phyloP scores from a whole-genome alignment of 1,139 yeast species.

The Candida glucosophila region DNA sequence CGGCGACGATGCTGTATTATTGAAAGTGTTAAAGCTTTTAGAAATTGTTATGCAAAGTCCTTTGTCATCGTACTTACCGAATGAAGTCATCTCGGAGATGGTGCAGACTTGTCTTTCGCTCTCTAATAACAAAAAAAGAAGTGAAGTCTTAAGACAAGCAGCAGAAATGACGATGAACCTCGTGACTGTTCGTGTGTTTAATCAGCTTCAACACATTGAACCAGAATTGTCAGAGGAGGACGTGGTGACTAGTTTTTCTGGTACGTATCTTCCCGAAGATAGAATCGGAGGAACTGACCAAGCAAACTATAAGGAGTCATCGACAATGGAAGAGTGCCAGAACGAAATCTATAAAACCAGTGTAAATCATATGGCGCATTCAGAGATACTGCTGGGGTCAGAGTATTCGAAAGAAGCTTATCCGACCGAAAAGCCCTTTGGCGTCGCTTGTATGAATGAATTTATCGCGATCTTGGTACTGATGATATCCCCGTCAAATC shows the following conservation, averaged over 20 bases:
- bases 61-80: slow-evolving; percentile 57
- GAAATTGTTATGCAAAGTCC: slow-evolving; percentile 62
- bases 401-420: too few species aligned
- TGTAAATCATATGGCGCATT: too few species aligned
- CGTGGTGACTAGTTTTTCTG: slow-evolving; percentile 26
- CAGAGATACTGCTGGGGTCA: too few species aligned
- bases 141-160: slow-evolving; percentile 80
- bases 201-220: slow-evolving; percentile 48
- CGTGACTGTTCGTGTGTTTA: slow-evolving; percentile 63
- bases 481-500: slow-evolving; percentile 74
- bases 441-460: slow-evolving; percentile 61
- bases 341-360: neutral
- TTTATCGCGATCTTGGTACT: slow-evolving; percentile 72
- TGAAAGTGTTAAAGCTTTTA: slow-evolving; percentile 71
- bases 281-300: slow-evolving; percentile 34
- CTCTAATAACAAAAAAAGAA: slow-evolving; percentile 88
- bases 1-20: slow-evolving; percentile 84
- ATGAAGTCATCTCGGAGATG: slow-evolving; percentile 81
- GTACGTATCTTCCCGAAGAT: slow-evolving; percentile 31
- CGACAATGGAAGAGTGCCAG: too few species aligned
- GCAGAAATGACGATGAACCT: slow-evolving; percentile 81
- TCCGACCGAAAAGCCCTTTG: slow-evolving; percentile 39
- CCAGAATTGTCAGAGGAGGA: slow-evolving; percentile 33
- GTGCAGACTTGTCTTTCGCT: slow-evolving; percentile 85
- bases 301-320: too few species aligned